These are phyloP conservation scores for Tubosaeta sp. DNA, from an alignment of 768 basidiomycete genomes.

Conservation along the genomic window DNA sequence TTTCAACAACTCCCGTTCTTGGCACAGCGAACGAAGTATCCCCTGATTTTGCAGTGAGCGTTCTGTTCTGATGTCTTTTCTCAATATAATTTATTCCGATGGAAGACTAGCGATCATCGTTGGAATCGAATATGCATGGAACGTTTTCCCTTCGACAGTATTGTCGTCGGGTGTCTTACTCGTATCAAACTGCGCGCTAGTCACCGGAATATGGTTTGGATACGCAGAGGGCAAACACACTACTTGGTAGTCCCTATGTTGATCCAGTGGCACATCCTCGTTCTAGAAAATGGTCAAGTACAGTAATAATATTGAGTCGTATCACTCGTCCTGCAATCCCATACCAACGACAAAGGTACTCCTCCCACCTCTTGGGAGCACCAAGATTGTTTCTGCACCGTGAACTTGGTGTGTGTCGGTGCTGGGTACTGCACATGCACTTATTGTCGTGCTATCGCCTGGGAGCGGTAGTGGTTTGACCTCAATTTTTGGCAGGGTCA, in stretches of 20 bases:
- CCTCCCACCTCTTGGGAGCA: slow-evolving; percentile 78
- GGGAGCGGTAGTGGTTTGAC: slow-evolving; percentile 57
- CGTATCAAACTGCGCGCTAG: slow-evolving; percentile 45
- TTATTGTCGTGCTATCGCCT: slow-evolving; percentile 51
- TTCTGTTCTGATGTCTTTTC: background rate
- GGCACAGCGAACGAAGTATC: slow-evolving; percentile 68
- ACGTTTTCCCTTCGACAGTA: slow-evolving; percentile 76
- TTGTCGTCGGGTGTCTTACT: slow-evolving; percentile 58
- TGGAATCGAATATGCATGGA: slow-evolving; percentile 83
- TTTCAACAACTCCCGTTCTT: slow-evolving; percentile 86
- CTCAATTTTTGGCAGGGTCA: slow-evolving; percentile 69
- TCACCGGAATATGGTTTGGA: slow-evolving; percentile 55
- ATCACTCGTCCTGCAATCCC: slow-evolving; percentile 39
- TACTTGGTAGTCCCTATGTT: background rate
- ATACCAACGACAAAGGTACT: slow-evolving; percentile 79
- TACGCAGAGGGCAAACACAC: slow-evolving; percentile 36
- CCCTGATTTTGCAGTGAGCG: slow-evolving; percentile 56
- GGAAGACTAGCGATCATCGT: slow-evolving; percentile 55
- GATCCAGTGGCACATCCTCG: background rate
- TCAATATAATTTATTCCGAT: background rate
- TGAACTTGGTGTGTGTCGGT: slow-evolving; percentile 82
- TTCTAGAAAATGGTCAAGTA: background rate
- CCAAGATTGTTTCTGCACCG: slow-evolving; percentile 74
- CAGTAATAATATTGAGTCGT: background rate
- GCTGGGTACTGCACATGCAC: slow-evolving; percentile 45